phyloP scores from a whole-genome alignment of 257 asterid species.

The Ocimum tenuiflorum region DNA sequence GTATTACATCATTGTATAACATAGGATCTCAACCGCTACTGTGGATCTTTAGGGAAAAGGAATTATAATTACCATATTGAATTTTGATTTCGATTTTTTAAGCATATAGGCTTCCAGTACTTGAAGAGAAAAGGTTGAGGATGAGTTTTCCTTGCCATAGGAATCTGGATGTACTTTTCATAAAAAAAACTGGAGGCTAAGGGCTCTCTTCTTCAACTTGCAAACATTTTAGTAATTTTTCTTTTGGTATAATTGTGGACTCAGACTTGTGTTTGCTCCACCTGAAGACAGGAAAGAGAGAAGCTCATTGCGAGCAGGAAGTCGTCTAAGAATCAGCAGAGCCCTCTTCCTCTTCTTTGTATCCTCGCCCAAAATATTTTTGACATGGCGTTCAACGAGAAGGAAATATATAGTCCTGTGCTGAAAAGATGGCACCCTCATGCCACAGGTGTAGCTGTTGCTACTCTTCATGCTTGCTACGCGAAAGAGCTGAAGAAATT shows the following conservation, averaged over 20 bases:
- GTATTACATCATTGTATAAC: no score
- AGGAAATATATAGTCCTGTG: constrained; percentile 80
- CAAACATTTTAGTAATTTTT: neutral
- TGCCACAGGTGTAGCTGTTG: constrained; percentile 87
- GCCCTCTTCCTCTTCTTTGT: constrained; percentile 66
- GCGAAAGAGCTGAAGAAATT: constrained; percentile 68
- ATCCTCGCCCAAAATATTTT: constrained; percentile 64
- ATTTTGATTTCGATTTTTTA: neutral
- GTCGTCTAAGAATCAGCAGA: constrained; percentile 55
- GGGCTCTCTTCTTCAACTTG: neutral
- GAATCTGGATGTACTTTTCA: neutral
- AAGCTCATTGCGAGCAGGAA: constrained; percentile 56
- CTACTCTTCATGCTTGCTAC: constrained; percentile 78
- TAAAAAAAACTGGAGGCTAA: neutral
- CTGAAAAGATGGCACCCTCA: constrained; percentile 81
- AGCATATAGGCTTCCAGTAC: neutral
- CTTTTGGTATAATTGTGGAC: constrained; percentile 21
- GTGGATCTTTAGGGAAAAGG: neutral
- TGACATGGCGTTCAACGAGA: constrained; percentile 83
- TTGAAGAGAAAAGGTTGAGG: no score
- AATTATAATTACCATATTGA: neutral
- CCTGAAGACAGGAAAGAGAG: constrained; percentile 86
- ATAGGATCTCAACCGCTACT: no score
- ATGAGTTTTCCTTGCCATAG: neutral
- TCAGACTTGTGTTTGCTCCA: constrained; percentile 39